phyloP scores from a whole-genome alignment of 306 rosid species.

The Oemleria cerasiformis region DNA sequence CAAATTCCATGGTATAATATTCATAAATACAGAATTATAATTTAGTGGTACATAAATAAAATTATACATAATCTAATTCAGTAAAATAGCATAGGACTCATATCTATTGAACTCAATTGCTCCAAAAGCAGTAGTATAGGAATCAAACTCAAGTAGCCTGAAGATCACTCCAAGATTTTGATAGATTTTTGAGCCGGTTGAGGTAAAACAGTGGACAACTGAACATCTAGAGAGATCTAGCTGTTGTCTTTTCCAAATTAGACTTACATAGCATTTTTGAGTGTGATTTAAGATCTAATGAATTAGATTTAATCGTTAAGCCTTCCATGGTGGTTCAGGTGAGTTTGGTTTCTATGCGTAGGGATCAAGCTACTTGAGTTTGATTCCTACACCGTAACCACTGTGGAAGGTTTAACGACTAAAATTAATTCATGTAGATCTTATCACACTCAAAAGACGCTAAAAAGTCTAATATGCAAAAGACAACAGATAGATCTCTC shows the following conservation, averaged over 20 bases:
- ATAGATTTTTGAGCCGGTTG: background rate
- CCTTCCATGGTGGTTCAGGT: too few relatives aligned
- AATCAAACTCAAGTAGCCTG: too few relatives aligned
- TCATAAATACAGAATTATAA: too few relatives aligned
- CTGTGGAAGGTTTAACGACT: background rate
- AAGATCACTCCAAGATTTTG: background rate
- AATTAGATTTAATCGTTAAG: background rate
- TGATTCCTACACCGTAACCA: too few relatives aligned
- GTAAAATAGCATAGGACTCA: too few relatives aligned
- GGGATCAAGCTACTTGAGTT: too few relatives aligned
- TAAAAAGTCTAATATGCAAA: background rate
- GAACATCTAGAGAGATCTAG: background rate
- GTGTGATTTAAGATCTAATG: background rate
- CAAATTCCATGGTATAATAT: too few relatives aligned
- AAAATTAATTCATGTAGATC: background rate
- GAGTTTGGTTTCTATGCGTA: too few relatives aligned
- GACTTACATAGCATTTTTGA: background rate
- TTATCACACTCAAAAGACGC: background rate
- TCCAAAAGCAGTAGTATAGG: too few relatives aligned
- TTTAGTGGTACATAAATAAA: too few relatives aligned
- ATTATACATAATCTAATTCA: too few relatives aligned
- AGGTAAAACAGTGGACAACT: background rate
- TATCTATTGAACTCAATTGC: too few relatives aligned
- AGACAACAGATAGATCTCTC: background rate
- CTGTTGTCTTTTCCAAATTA: background rate